Percentiles rank a stretch among this genome's conserved stretches.
Evolutionary conservation across 495 filamentous ascomycete genomes (phyloP).

Genomic region (Penicillium waksmanii): DNA sequence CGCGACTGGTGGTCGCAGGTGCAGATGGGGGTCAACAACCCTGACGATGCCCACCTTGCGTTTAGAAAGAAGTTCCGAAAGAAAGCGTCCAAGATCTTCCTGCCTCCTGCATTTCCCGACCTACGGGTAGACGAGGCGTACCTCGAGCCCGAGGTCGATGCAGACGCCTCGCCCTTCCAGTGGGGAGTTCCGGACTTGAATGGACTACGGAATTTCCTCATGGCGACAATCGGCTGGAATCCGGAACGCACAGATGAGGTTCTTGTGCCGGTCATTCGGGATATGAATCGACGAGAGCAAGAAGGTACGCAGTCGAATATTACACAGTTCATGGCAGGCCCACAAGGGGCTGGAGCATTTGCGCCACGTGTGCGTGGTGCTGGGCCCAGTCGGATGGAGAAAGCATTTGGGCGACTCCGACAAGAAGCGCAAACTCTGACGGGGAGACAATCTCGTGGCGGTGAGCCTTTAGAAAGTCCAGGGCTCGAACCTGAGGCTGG

Average conservation of each 20-base stretch:
- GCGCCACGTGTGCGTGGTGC: constrained; percentile 68
- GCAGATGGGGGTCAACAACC: constrained; percentile 57
- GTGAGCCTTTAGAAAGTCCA: background rate
- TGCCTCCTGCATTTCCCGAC: constrained; percentile 78
- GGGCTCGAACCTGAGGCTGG: background rate
- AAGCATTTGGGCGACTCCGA: constrained; percentile 72
- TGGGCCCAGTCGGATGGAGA: constrained; percentile 77
- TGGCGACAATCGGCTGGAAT: constrained; percentile 92
- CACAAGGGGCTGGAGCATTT: constrained; percentile 70
- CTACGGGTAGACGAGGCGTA: constrained; percentile 79
- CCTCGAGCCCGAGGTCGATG: constrained; percentile 81
- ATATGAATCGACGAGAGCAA: constrained; percentile 84
- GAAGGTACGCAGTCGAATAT: constrained; percentile 97
- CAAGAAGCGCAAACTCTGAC: constrained; percentile 47
- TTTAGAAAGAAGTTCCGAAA: constrained; percentile 87
- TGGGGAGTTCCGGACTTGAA: constrained; percentile 96
- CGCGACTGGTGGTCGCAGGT: constrained; percentile 84
- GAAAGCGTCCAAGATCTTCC: constrained; percentile 80
- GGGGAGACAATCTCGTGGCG: background rate
- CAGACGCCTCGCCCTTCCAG: constrained; percentile 74
- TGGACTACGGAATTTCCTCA: constrained; percentile 80
- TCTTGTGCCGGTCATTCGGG: constrained; percentile 87
- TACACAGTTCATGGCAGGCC: constrained; percentile 79
- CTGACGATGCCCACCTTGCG: constrained; percentile 45
- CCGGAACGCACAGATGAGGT: constrained; percentile 92